Conservation (phyloP, 495 filamentous ascomycete species). For the Penicillium malachiteum region DNA sequence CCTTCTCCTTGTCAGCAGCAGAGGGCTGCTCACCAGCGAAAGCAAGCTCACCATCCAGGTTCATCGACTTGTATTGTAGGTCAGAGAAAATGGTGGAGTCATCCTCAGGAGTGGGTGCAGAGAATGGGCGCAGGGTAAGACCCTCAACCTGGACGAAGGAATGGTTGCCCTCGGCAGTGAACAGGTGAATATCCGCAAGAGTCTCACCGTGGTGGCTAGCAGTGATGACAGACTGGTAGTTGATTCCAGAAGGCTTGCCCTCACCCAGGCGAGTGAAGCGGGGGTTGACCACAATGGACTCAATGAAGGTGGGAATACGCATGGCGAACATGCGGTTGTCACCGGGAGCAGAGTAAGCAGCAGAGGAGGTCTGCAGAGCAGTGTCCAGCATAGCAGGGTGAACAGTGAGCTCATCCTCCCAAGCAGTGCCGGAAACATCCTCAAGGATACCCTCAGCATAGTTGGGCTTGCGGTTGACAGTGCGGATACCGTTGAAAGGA, state of each 20-base stretch:
- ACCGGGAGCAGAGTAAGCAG: not conserved
- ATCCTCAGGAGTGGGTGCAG: not conserved
- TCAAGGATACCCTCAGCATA: not conserved
- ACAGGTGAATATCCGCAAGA: not conserved
- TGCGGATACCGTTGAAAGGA: not conserved
- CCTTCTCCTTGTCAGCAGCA: too few species aligned
- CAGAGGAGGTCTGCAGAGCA: not conserved
- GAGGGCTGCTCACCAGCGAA: too few species aligned
- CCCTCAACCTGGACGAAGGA: slow-evolving; percentile 5
- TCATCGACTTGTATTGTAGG: not conserved
- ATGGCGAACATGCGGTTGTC: not conserved
- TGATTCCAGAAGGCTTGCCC: too few species aligned
- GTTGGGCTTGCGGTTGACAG: not conserved
- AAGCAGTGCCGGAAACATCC: not conserved
- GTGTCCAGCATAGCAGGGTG: slow-evolving; percentile 1
- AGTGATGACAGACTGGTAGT: not conserved
- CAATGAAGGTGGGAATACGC: not conserved
- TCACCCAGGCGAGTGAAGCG: not conserved
- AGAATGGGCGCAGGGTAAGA: not conserved
- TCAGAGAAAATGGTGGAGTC: slow-evolving; percentile 3
- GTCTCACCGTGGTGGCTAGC: not conserved
- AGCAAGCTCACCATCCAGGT: not conserved
- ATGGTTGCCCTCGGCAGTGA: not conserved
- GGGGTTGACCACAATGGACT: not conserved
- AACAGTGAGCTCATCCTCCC: not conserved